Evolutionary conservation across 2,329 filamentous ascomycete species (phyloP), one percentile per base, ranked within the genome.

Genomic region (Penicillium oxalicum): DNA sequence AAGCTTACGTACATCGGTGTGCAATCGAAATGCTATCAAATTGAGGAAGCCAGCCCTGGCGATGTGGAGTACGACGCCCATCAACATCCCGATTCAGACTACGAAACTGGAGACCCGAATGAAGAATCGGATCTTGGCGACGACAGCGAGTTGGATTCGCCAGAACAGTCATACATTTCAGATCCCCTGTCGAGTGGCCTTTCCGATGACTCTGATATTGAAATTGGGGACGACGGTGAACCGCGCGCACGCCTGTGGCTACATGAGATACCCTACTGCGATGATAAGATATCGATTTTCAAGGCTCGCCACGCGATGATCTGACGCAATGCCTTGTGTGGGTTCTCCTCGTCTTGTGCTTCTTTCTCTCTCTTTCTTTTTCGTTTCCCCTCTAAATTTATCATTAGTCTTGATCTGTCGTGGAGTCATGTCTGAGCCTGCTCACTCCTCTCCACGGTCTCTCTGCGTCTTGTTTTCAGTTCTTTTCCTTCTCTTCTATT

Each of bases 261-360:
- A 56, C 75, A 86, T 52, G 87, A 91, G 72, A 91, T 93, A 54
- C 68, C 91, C 53, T 91, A 89, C 67, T 91, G 89, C 61, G 88
- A 91, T 64, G 87, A 91, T 64, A 88, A 88, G 68, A 82, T 89
- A 45, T 82, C 85, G 27, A 84, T 91, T 49, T 91, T 91, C 71
- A 87, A 85, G 66, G 85, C 86, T 29, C 78, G 87, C 51, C 83
- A 88, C 68, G 82, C 79, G 43, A 61, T 66, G 54, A 60, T 74
- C 40, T 73, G 59, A 66, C 38, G 37, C 36, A 7, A 24, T 8
- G 35, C 13, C 24, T 45, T 46, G 18, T 18, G 18, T 18, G 18
- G 18, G 18, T 18, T 18, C 18, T 18, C 18, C 18, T 18, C 18
- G 18, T 36, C 32, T 42, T 46, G 45, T 29, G 29, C 39, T 13